Conservation (phyloP, 1,139 yeast species). For the Geotrichum armillariae region DNA sequence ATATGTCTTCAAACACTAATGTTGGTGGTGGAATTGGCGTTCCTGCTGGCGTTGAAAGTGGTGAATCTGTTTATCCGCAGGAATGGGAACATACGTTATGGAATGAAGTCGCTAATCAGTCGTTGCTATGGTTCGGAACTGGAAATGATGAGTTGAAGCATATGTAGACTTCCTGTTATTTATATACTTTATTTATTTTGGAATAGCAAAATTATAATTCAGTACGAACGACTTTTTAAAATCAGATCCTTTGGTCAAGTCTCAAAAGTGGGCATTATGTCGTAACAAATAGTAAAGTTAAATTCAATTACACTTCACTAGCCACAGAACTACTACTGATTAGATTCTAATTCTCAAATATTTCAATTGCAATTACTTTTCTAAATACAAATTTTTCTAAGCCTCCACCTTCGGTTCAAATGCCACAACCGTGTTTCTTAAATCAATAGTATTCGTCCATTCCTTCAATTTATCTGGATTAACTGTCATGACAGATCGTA, state of each 20-base stretch:
- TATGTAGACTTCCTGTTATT: neutral
- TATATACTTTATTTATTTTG: no score
- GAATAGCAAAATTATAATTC: no score
- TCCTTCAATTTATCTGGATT: slow-evolving; percentile 23
- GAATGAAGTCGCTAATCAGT: slow-evolving; percentile 31
- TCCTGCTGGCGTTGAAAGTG: neutral
- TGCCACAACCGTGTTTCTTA: slow-evolving; percentile 8
- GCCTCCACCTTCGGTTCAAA: neutral
- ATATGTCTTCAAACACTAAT: neutral
- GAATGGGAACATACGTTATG: slow-evolving; percentile 28
- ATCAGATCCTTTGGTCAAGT: no score
- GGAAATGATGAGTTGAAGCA: slow-evolving; percentile 1
- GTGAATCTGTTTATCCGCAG: slow-evolving; percentile 14
- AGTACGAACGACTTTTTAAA: no score
- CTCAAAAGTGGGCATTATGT: no score
- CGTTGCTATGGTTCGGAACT: slow-evolving; percentile 18
- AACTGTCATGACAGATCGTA: slow-evolving; percentile 61
- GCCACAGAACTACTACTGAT: neutral
- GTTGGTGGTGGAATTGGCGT: slow-evolving; percentile 2
- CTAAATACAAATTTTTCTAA: neutral
- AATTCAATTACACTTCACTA: neutral
- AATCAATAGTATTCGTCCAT: slow-evolving; percentile 27
- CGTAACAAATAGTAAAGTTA: no score
- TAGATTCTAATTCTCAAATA: no score
- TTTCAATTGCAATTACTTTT: neutral